These are phyloP conservation scores for Fusarium tricinctum DNA, from an alignment of 2,329 filamentous ascomycete genomes.

Conservation along the genomic window DNA sequence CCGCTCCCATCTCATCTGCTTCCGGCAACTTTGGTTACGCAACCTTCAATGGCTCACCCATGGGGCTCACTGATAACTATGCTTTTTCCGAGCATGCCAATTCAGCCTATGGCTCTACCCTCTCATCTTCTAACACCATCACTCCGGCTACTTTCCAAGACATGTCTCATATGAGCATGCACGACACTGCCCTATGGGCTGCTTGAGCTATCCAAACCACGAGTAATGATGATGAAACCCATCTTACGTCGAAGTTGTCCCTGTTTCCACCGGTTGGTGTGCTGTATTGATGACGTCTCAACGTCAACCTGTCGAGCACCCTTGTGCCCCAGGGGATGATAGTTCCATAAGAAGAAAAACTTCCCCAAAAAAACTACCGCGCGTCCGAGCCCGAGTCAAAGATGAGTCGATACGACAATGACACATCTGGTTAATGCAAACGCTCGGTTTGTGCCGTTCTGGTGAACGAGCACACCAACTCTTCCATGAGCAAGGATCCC, in stretches of 20 bases:
- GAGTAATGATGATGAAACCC: slow-evolving; percentile 18
- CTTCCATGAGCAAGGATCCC: slow-evolving; percentile 11
- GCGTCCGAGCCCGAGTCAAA: slow-evolving; percentile 28
- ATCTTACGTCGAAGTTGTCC: slow-evolving; percentile 29
- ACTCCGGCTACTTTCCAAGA: slow-evolving; percentile 49
- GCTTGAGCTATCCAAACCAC: slow-evolving; percentile 21
- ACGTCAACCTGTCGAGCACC: slow-evolving; percentile 22
- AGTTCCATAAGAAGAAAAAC: slow-evolving; percentile 38
- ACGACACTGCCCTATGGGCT: slow-evolving; percentile 42
- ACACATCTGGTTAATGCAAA: slow-evolving; percentile 7
- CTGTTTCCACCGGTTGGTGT: slow-evolving; percentile 38
- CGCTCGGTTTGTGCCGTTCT: slow-evolving; percentile 29
- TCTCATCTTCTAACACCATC: slow-evolving; percentile 50
- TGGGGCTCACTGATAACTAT: slow-evolving; percentile 46
- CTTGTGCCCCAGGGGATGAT: slow-evolving; percentile 35
- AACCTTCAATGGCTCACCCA: slow-evolving; percentile 44
- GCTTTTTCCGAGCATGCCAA: slow-evolving; percentile 46
- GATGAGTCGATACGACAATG: slow-evolving; percentile 31
- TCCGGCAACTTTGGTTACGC: slow-evolving; percentile 45
- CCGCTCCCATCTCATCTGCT: slow-evolving; percentile 47
- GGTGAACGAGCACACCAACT: slow-evolving; percentile 12
- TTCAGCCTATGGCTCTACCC: slow-evolving; percentile 47
- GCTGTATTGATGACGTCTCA: slow-evolving; percentile 14
- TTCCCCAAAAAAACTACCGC: slow-evolving; percentile 22
- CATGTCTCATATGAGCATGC: slow-evolving; percentile 44